A percentile compares a stretch with the other conserved stretches of the same genome.
These are phyloP conservation scores for Petunia secreta DNA, from an alignment of 257 asterid genomes.

Conservation along the genomic window DNA sequence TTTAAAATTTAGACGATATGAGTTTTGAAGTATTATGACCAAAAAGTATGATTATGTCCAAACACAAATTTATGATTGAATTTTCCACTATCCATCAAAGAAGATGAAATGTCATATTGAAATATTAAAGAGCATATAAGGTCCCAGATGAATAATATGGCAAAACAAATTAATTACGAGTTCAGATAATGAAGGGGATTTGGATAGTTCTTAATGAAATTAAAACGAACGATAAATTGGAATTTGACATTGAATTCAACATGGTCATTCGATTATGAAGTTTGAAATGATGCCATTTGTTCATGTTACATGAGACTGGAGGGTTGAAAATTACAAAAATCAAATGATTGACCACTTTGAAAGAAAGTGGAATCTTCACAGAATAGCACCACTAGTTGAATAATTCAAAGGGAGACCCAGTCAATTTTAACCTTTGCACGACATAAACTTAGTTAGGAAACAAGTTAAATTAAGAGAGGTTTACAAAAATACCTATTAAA, in stretches of 20 bases:
- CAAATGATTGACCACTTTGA: conserved; percentile 13
- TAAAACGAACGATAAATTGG: not conserved
- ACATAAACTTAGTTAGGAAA: not conserved
- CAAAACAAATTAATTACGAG: not conserved
- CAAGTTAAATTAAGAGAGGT: not conserved
- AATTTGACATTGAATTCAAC: not conserved
- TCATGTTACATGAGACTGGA: not conserved
- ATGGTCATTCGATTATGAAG: not conserved
- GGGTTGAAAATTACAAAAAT: not conserved
- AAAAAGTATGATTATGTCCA: too few relatives aligned
- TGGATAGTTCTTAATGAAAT: not conserved
- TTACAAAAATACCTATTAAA: too few relatives aligned
- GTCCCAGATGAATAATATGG: not conserved
- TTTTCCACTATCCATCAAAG: too few relatives aligned
- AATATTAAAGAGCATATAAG: not conserved
- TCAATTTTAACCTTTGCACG: not conserved
- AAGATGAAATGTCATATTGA: too few relatives aligned
- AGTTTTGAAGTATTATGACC: too few relatives aligned
- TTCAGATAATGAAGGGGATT: not conserved
- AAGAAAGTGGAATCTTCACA: not conserved
- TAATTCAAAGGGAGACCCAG: not conserved
- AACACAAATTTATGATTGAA: too few relatives aligned
- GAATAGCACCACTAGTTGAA: conserved; percentile 18
- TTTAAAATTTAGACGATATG: not conserved
- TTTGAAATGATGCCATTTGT: not conserved